These are phyloP conservation scores for Cryptomeria japonica DNA, from an alignment of 75 land plant genomes.

Conservation along the genomic window DNA sequence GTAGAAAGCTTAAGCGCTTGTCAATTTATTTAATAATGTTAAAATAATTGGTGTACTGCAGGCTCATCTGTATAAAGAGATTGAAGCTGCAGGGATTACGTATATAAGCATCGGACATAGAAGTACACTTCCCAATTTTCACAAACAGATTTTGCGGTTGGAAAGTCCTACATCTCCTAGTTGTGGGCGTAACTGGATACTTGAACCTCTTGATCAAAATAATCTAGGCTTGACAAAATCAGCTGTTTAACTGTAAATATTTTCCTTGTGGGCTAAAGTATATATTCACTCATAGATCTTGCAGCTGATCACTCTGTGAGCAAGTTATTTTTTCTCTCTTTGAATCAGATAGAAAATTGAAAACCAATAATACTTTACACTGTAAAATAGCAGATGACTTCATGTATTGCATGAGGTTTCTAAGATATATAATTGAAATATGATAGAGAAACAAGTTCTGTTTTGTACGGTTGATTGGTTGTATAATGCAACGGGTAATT, in stretches of 20 bases:
- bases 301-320: background rate
- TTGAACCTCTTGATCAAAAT: constrained; percentile 34
- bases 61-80: constrained; percentile 68
- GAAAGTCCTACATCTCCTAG: constrained; percentile 3
- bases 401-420: constrained; percentile 5
- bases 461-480: background rate
- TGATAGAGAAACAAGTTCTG: background rate
- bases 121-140: constrained; percentile 59
- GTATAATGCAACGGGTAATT: background rate
- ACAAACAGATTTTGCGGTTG: constrained; percentile 47
- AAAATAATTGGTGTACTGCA: constrained; percentile 24
- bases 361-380: background rate
- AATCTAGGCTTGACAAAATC: constrained; percentile 9
- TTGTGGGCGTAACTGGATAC: constrained; percentile 40
- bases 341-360: background rate
- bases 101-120: constrained; percentile 88
- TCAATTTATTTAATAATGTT: background rate
- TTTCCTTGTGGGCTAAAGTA: background rate
- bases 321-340: background rate
- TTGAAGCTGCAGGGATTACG: constrained; percentile 73
- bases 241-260: background rate
- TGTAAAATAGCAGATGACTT: constrained; percentile 6
- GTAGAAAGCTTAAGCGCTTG: too few relatives aligned
- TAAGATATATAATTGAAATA: background rate
- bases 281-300: background rate